These are phyloP conservation scores for Pseudonitzschia pungens DNA, from an alignment of 108 stramenopile genomes.

Conservation along the genomic window DNA sequence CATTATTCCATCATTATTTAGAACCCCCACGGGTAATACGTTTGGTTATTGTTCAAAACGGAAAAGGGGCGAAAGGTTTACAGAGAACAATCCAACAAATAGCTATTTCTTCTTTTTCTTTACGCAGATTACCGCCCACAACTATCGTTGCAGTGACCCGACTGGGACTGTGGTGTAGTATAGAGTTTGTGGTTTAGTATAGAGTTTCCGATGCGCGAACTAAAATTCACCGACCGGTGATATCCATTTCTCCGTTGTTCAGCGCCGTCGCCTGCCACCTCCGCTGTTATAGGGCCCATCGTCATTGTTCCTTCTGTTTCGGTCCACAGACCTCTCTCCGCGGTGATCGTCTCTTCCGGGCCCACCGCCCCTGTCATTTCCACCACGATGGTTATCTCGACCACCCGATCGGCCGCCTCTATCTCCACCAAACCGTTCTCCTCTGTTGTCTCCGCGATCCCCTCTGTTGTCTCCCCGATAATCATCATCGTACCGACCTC, in stretches of 20 bases:
- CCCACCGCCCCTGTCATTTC: slow-evolving; percentile 19
- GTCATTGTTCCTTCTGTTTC: background rate
- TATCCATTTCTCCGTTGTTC: background rate
- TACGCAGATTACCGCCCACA: too few species aligned
- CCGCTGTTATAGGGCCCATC: slow-evolving; percentile 21
- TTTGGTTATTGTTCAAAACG: too few species aligned
- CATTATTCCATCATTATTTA: too few species aligned
- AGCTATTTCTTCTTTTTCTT: too few species aligned
- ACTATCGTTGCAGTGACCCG: too few species aligned
- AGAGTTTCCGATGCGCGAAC: background rate
- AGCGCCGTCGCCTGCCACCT: slow-evolving; percentile 7
- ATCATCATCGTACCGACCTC: slow-evolving; percentile 18
- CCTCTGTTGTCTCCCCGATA: too few species aligned
- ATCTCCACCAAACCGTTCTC: slow-evolving; percentile 5
- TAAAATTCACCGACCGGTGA: background rate
- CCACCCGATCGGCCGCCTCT: background rate
- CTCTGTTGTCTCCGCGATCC: slow-evolving; percentile 5
- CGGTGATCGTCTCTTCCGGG: slow-evolving; percentile 17
- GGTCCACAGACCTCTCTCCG: slow-evolving; percentile 15
- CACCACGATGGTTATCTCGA: slow-evolving; percentile 13
- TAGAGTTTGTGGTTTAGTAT: background rate
- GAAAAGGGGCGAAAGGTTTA: too few species aligned
- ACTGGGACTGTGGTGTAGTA: too few species aligned
- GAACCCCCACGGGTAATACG: too few species aligned
- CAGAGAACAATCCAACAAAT: too few species aligned